Conservation (phyloP, 306 rosid genomes). For the Trichosanthes truncata region DNA sequence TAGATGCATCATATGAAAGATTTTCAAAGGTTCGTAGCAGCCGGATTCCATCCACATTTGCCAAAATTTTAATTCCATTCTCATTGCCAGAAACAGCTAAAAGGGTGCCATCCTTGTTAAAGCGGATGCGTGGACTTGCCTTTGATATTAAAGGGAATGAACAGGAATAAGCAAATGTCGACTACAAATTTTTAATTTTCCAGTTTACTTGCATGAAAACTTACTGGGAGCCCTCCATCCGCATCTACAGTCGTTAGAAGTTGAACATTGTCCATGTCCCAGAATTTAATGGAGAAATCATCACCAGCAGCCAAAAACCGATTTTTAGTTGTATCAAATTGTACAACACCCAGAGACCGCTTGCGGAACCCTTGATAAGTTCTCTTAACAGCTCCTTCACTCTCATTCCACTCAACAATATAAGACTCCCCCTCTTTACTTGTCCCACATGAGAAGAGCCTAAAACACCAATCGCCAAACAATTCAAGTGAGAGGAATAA, state of each 20-base stretch:
- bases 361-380: constrained; percentile 92
- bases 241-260: constrained; percentile 78
- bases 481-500: not conserved
- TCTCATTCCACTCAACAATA: constrained; percentile 96
- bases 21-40: constrained; percentile 56
- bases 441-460: constrained; percentile 98
- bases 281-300: constrained; percentile 88
- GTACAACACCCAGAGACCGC: constrained; percentile 79
- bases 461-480: constrained; percentile 20
- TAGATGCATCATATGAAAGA: constrained; percentile 62
- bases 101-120: constrained; percentile 91
- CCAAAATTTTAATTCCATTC: constrained; percentile 79
- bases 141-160: constrained; percentile 21
- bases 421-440: constrained; percentile 87
- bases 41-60: constrained; percentile 62
- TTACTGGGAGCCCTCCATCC: constrained; percentile 93
- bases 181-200: not conserved
- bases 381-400: constrained; percentile 89
- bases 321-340: constrained; percentile 85
- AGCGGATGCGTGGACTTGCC: constrained; percentile 96
- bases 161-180: constrained; percentile 18
- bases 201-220: constrained; percentile 24
- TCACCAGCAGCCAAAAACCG: constrained; percentile 91
- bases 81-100: constrained; percentile 90
- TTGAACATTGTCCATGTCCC: constrained; percentile 94